A percentile compares a stretch with the other conserved stretches of the same genome.
Conservation (phyloP, 179 eudicot genomes). For the Heliamphora ciliata region DNA sequence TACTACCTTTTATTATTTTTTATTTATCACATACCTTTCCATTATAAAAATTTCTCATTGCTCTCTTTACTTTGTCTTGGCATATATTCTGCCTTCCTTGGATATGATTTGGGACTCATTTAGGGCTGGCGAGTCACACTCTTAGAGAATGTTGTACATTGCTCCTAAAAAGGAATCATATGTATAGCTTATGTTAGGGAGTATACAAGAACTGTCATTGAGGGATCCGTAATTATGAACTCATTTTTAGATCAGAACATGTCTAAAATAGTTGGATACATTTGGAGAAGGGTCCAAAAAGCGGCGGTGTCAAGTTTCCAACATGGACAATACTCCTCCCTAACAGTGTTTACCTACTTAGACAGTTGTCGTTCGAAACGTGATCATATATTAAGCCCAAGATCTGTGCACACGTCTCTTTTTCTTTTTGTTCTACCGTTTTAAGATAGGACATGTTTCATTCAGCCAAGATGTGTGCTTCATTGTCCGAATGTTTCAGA, state of each 20-base stretch:
- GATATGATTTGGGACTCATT: neutral
- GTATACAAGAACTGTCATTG: neutral
- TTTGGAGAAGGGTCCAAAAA: neutral
- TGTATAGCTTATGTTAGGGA: neutral
- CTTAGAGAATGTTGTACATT: neutral
- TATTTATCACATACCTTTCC: neutral
- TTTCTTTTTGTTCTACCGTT: neutral
- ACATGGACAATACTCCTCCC: neutral
- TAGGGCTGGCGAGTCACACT: neutral
- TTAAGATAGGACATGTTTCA: neutral
- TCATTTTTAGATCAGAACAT: no score
- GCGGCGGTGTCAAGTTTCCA: neutral
- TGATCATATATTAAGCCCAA: neutral
- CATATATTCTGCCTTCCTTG: neutral
- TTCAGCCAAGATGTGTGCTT: no score
- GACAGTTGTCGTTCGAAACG: neutral
- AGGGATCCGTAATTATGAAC: neutral
- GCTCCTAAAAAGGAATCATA: neutral
- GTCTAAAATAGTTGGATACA: neutral
- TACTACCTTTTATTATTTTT: neutral
- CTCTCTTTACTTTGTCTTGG: neutral
- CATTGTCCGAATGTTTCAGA: no score
- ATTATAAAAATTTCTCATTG: neutral
- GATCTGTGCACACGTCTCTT: neutral
- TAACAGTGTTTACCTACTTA: neutral